Base-by-base conservation (phyloP, 1,139 yeast genomes). In the Saccharomyces hybrid region DNA sequence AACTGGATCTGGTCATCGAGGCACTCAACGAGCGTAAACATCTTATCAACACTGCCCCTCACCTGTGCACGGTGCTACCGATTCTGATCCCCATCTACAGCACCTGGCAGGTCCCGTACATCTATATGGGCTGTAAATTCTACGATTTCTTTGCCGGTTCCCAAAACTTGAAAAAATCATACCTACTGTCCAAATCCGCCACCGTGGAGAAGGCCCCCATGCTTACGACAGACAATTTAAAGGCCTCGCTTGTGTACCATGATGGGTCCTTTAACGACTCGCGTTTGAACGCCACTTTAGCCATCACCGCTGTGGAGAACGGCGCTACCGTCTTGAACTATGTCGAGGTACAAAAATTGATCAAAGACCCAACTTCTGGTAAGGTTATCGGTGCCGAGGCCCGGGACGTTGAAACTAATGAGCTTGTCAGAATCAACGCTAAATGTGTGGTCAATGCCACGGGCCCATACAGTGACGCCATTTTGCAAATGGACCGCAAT, bases 61-160 rank as follows among this genome's bases (percentile, higher is more conserved):
- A 91, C 71, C 80, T 91, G 64, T 84, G 93, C 60, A 77, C 87
- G 57, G 83, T 93, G 53, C 78, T 91, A 64, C 98, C 98, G 47
- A 91, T 91, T 64, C 84, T 90, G 88, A 89, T 91, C 64, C 98
- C 98, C 25, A 91, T 90, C 58, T 91, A 91, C 77, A 84, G 83
- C 68, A 88, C 90, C 83, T 91, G 97, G 97, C 96, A 90, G 75
- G 82, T 89, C 57, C 98, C 98, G 52, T 91, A 91, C 76, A 90
- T 87, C 76, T 91, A 88, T 76, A 84, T 82, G 50, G 98, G 98
- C 58, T 88, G 95, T 68, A 88, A 90, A 73, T 79, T 87, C 81
- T 91, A 91, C 75, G 98, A 91, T 72, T 76, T 93, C 75, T 85
- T 91, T 69, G 97, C 98, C 44, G 98, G 97, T 51, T 76, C 79